Evolutionary conservation across 2,329 filamentous ascomycete genomes (phyloP).

Genomic region (Allantophomopsis cytisporea): DNA sequence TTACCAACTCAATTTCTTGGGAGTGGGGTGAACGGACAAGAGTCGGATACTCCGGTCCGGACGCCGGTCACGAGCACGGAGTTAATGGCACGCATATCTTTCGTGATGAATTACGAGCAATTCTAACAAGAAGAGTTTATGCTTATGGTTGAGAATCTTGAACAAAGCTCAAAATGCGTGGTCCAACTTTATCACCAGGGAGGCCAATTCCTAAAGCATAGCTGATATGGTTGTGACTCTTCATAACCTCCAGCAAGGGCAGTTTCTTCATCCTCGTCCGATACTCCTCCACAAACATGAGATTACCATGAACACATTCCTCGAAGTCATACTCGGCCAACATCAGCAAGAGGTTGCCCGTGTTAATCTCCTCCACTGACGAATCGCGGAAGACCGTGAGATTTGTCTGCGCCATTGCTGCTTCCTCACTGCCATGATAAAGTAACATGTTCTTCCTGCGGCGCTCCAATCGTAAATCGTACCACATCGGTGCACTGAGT

Average conservation of each 20-base stretch:
- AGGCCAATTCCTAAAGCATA: constrained; percentile 8
- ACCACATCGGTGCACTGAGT: constrained; percentile 5
- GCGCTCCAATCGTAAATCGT: constrained; percentile 2
- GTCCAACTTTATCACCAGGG: constrained; percentile 1
- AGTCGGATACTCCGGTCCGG: no score
- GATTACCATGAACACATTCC: constrained; percentile 8
- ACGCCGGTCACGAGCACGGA: no score
- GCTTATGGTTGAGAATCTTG: not conserved
- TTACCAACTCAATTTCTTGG: no score
- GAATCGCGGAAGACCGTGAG: not conserved
- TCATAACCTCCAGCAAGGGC: constrained; percentile 9
- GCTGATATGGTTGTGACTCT: constrained; percentile 10
- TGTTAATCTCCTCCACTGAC: not conserved
- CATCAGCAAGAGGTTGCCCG: constrained; percentile 4
- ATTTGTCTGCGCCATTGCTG: not conserved
- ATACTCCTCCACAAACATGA: constrained; percentile 7
- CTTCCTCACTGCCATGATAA: not conserved
- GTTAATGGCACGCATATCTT: no score
- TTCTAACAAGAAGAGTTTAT: no score
- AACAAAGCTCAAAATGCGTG: constrained; percentile 4
- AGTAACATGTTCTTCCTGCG: not conserved
- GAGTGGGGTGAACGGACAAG: no score
- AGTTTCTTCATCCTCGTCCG: constrained; percentile 5
- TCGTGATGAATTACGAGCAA: no score
- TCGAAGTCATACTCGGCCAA: constrained; percentile 7